Evolutionary conservation across 2,329 filamentous ascomycete species (phyloP), one percentile per base, ranked within the genome.

Genomic region (Xylaria sp.): DNA sequence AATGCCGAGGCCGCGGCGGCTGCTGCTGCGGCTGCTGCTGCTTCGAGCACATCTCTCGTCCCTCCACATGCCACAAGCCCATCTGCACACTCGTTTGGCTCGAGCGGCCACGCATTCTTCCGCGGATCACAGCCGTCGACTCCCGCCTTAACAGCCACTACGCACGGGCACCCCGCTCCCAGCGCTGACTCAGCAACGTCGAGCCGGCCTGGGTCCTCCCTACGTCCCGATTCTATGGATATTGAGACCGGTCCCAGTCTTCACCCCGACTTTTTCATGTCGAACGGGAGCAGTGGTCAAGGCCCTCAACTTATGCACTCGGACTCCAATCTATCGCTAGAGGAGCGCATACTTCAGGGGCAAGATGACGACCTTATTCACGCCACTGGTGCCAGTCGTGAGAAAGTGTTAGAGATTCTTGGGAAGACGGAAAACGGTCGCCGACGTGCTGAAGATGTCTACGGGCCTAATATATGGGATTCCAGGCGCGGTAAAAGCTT

Each of bases 1-100:
- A 87, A 87, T 61, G 86, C 86, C 1, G 86, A 88, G 65, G 85
- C 85, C 0, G 85, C 85, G 0, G 83, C 84, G 0, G 81, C 78
- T 0, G 75, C 78, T 0, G 75, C 74, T 0, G 75, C 77, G 0
- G 72, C 76, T 0, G 69, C 71, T 1, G 58, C 65, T 5, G 58
- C 70, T 6, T 73, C 75, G 13, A 70, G 59, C 32, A 39, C 71
- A 3, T 61, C 63, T 7, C 71, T 76, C 7, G 60, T 73, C 44
- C 73, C 70, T 13, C 78, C 74, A 18, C 76, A 78, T 65, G 74
- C 77, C 3, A 77, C 76, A n/a, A 82, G 80, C 51, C 80, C 81
- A 5, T 79, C 78, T 0, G 58, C 75, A 2, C 77, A 79, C 57
- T 78, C 78, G 0, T 82, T 75, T 62, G 78, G 76, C 12, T 76